Evolutionary conservation across 768 basidiomycete genomes (phyloP), one percentile per base, ranked within the genome.

Genomic region (Steccherinum ochraceum): DNA sequence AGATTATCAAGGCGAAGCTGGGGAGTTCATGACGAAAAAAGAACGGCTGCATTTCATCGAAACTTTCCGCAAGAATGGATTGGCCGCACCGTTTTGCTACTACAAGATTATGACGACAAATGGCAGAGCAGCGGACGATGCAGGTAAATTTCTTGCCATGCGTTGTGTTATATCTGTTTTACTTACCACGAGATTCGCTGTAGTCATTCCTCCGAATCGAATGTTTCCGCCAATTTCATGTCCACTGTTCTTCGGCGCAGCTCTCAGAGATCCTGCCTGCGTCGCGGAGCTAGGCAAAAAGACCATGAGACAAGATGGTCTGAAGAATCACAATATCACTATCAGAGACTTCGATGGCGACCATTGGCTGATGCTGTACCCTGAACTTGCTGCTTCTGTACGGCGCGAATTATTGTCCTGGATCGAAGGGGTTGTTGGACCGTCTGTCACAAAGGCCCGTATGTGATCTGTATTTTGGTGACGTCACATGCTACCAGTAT

Each of bases 241-340:
- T 16, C 74, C 72, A 0, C 61, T 67, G n/a, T 70, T 71, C 56
- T 67, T 70, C 58, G 72, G 61, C 7, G 68, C 59, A 3, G 65
- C 67, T 3, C 63, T 56, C 49, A 61, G 64, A 24, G 74, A 75
- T 50, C 58, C 60, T 50, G 64, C 72, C 46, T 66, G 64, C 54
- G 16, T 64, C 48, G 56, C 60, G 23, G 60, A 3, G 3, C 20
- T 39, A 12, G 45, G 26, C 3, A 27, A 40, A 7, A 39, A 19
- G n/a, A 41, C 26, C 2, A 11, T 54, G 5, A 13, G n/a, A 21
- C 12, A 13, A 3, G 47, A 27, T 5, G 42, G 19, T 12, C 19
- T 48, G 18, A 39, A 35, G 40, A 27, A 49, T 12, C 46, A 52
- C 21, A 20, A 27, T 7, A 21, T 50, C 25, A 54, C 49, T 19